Evolutionary conservation across 768 basidiomycete genomes (phyloP).

Genomic region (Macrocybe gigantea): DNA sequence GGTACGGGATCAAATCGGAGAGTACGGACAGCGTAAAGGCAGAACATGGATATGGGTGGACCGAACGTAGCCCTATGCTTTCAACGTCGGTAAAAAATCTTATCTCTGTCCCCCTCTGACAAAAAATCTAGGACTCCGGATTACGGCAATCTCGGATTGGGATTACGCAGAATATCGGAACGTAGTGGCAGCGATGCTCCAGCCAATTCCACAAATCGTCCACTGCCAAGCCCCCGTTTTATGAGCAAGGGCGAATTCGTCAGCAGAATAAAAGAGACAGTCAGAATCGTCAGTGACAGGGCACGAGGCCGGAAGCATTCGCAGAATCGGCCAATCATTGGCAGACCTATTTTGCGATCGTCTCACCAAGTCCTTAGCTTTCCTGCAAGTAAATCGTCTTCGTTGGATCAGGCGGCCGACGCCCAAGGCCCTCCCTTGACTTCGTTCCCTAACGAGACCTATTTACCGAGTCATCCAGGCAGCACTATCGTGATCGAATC

Average conservation of each 20-base stretch:
- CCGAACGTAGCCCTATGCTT: slow-evolving; percentile 10
- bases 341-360: slow-evolving; percentile 45
- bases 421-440: slow-evolving; percentile 27
- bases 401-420: slow-evolving; percentile 1
- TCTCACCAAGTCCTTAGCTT: slow-evolving; percentile 14
- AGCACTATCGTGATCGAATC: slow-evolving; percentile 51
- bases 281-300: slow-evolving; percentile 64
- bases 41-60: slow-evolving; percentile 12
- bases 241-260: slow-evolving; percentile 72
- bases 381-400: neutral
- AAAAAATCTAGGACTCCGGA: slow-evolving; percentile 7
- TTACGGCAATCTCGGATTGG: slow-evolving; percentile 37
- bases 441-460: slow-evolving; percentile 34
- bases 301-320: slow-evolving; percentile 27
- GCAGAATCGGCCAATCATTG: slow-evolving; percentile 45
- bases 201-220: slow-evolving; percentile 18
- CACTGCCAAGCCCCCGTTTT: slow-evolving; percentile 39
- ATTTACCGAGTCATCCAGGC: slow-evolving; percentile 32
- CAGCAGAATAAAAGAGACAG: slow-evolving; percentile 54
- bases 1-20: slow-evolving; percentile 51
- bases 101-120: neutral
- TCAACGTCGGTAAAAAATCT: neutral
- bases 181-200: slow-evolving; percentile 28
- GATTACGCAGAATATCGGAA: slow-evolving; percentile 44
- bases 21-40: slow-evolving; percentile 7